A percentile compares a stretch with the other conserved stretches of the same genome.
phyloP scores from a whole-genome alignment of 768 basidiomycete genomes.

The Boletus subcaerulescens region DNA sequence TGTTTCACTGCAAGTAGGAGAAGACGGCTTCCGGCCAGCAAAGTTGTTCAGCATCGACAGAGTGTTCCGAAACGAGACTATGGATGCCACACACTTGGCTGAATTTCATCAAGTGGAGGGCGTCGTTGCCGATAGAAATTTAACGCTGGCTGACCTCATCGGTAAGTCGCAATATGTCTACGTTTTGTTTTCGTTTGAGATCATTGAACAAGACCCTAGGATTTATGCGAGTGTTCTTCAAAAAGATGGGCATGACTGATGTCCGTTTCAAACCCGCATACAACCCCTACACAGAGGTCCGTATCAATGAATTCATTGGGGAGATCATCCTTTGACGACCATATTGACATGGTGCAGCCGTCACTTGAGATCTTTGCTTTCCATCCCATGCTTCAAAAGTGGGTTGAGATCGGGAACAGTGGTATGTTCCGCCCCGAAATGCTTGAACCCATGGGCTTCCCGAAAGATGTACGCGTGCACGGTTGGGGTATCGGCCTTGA shows the following conservation, averaged over 20 bases:
- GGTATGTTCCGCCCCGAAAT: constrained; percentile 99
- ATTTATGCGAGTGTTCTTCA: constrained; percentile 98
- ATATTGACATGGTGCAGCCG: constrained; percentile 48
- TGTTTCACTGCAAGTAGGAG: constrained; percentile 16
- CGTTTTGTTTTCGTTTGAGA: neutral
- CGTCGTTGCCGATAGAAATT: constrained; percentile 89
- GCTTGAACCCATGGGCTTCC: constrained; percentile 98
- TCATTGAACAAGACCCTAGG: constrained; percentile 43
- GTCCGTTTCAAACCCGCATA: constrained; percentile 98
- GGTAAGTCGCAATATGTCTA: constrained; percentile 45
- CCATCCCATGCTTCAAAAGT: constrained; percentile 88
- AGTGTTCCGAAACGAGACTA: constrained; percentile 98
- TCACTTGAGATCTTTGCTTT: constrained; percentile 98
- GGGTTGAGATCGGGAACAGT: constrained; percentile 98
- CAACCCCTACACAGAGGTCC: constrained; percentile 95
- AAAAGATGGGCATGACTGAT: constrained; percentile 93
- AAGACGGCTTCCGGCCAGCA: constrained; percentile 84
- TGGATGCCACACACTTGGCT: constrained; percentile 97
- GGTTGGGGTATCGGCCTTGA: constrained; percentile 96
- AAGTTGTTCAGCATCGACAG: constrained; percentile 97
- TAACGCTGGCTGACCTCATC: constrained; percentile 94
- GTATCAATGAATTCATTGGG: neutral
- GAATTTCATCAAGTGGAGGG: constrained; percentile 99
- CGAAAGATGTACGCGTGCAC: constrained; percentile 92
- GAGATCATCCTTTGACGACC: neutral